Percentiles rank a stretch among this genome's conserved stretches.
phyloP scores from a whole-genome alignment of 1,284 basidiomycete species.

The Ceratobasidium sp. region DNA sequence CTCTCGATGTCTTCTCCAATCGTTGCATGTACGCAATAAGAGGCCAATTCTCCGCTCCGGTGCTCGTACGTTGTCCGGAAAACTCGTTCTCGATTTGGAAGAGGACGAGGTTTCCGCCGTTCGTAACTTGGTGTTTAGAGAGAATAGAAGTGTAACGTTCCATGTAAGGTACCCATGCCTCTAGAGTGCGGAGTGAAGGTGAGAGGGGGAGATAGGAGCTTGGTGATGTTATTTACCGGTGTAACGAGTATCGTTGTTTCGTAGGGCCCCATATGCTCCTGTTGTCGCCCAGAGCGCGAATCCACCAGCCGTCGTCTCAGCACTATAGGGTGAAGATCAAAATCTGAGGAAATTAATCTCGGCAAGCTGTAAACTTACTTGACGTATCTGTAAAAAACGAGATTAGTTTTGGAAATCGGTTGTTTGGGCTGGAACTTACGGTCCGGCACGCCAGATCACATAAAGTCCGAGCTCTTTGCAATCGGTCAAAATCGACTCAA shows the following conservation, averaged over 20 bases:
- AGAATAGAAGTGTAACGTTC: constrained; percentile 39
- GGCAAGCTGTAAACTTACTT: constrained; percentile 19
- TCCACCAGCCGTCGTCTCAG: constrained; percentile 46
- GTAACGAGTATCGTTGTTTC: constrained; percentile 46
- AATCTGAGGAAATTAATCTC: background rate
- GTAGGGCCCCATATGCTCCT: constrained; percentile 43
- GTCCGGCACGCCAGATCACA: constrained; percentile 45
- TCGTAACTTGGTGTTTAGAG: constrained; percentile 44
- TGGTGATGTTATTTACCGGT: constrained; percentile 12
- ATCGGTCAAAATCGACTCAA: constrained; percentile 41
- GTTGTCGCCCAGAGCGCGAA: constrained; percentile 47
- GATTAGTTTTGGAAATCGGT: no score
- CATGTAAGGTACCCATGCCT: constrained; percentile 47
- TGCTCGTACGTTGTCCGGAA: constrained; percentile 38
- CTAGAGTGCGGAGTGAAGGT: background rate
- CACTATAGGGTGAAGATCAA: background rate
- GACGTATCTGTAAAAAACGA: constrained; percentile 13
- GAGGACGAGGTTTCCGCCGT: constrained; percentile 45
- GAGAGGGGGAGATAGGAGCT: background rate
- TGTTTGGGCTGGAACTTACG: background rate
- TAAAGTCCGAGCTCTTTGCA: constrained; percentile 45
- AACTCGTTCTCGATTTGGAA: constrained; percentile 47
- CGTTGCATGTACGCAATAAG: constrained; percentile 44
- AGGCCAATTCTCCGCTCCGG: constrained; percentile 45
- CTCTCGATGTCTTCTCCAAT: constrained; percentile 39